A percentile compares a stretch with the other conserved stretches of the same genome.
These are phyloP conservation scores for Schizochytrium sp. DNA, from an alignment of 108 stramenopile species.

Conservation along the genomic window DNA sequence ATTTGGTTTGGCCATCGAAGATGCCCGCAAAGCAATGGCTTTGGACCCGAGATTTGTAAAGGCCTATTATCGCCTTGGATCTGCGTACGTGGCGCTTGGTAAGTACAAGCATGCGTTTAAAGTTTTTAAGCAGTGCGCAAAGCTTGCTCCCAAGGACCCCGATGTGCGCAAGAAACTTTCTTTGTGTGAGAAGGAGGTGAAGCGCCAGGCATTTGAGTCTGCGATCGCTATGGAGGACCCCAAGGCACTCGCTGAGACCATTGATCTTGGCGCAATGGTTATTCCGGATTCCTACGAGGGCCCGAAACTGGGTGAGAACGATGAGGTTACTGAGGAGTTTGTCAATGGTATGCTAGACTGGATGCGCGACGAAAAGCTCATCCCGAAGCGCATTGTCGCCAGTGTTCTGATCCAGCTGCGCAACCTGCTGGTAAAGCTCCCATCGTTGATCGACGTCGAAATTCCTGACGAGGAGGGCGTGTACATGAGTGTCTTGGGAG, in stretches of 20 bases:
- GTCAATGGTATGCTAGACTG: conserved; percentile 85
- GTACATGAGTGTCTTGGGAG: conserved; percentile 85
- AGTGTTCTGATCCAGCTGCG: conserved; percentile 82
- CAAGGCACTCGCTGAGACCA: conserved; percentile 80
- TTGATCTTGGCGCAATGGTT: conserved; percentile 77
- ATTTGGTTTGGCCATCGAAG: conserved; percentile 92
- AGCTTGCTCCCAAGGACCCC: conserved; percentile 67
- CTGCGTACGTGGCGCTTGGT: conserved; percentile 93
- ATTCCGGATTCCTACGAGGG: conserved; percentile 86
- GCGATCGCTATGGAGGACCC: conserved; percentile 82
- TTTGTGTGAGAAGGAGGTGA: conserved; percentile 89
- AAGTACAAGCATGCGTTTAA: conserved; percentile 91
- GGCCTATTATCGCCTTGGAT: conserved; percentile 95
- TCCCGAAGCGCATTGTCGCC: conserved; percentile 92
- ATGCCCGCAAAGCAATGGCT: conserved; percentile 87
- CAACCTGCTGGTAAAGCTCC: conserved; percentile 76
- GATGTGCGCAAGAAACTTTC: conserved; percentile 87
- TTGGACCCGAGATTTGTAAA: conserved; percentile 93
- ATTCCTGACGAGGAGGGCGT: conserved; percentile 71
- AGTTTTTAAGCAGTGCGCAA: conserved; percentile 84
- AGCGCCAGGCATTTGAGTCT: conserved; percentile 86
- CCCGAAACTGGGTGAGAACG: conserved; percentile 83
- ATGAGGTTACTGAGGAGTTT: conserved; percentile 80
- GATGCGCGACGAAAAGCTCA: conserved; percentile 89
- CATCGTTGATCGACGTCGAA: conserved; percentile 81